phyloP scores from a whole-genome alignment of 306 rosid genomes.

The Medicago lupulina region DNA sequence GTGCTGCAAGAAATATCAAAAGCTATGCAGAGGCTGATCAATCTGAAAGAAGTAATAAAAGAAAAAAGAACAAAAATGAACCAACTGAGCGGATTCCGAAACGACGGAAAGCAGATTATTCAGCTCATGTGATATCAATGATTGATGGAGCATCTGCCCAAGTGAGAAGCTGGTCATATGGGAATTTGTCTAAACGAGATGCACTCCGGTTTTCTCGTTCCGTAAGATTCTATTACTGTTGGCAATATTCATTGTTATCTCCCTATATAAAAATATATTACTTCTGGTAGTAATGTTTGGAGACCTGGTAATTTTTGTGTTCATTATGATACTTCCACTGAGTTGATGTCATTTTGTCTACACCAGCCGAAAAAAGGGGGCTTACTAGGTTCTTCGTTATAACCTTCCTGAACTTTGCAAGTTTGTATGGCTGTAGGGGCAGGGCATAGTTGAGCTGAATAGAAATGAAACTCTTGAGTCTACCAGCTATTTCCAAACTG shows the following conservation, averaged over 20 bases:
- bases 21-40: constrained; percentile 87
- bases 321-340: not conserved
- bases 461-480: not conserved
- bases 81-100: constrained; percentile 75
- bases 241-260: constrained; percentile 6
- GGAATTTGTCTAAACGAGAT: constrained; percentile 90
- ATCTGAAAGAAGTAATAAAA: constrained; percentile 75
- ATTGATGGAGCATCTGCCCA: constrained; percentile 87
- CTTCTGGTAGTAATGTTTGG: not conserved
- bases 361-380: not conserved
- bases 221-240: constrained; percentile 55
- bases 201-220: constrained; percentile 89
- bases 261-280: not conserved
- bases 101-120: constrained; percentile 77
- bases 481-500: not conserved
- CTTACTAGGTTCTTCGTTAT: not conserved
- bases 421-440: not conserved
- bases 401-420: not conserved
- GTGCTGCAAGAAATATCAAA: constrained; percentile 87
- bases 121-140: constrained; percentile 76
- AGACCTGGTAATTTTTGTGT: not conserved
- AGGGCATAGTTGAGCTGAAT: not conserved
- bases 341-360: not conserved
- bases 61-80: constrained; percentile 85
- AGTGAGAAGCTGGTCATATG: constrained; percentile 93